Percentiles rank a stretch among this genome's conserved stretches.
phyloP scores from a whole-genome alignment of 495 filamentous ascomycete genomes.

The Trichoderma erinaceum region DNA sequence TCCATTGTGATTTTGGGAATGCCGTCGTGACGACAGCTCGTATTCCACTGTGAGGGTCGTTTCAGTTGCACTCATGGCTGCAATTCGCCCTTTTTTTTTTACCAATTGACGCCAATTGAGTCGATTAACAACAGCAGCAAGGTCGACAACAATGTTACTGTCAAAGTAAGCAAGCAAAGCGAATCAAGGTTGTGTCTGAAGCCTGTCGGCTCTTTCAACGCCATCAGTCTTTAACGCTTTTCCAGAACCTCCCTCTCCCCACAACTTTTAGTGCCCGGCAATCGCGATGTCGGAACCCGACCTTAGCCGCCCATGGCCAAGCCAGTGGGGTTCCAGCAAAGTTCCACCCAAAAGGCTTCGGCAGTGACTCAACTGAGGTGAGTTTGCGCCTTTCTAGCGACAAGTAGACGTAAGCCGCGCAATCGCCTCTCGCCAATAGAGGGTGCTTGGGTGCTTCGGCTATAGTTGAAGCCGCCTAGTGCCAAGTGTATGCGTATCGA shows the following conservation, averaged over 20 bases:
- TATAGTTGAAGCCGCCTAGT: neutral
- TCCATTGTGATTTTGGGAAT: neutral
- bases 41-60: neutral
- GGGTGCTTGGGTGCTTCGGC: neutral
- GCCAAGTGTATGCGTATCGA: neutral
- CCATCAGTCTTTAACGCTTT: neutral
- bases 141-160: neutral
- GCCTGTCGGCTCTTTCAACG: neutral
- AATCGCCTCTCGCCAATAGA: neutral
- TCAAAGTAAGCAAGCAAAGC: neutral
- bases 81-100: neutral
- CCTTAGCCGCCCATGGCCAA: neutral
- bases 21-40: neutral
- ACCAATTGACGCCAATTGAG: neutral
- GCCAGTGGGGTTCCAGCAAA: neutral
- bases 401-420: neutral
- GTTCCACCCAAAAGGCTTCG: neutral
- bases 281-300: neutral
- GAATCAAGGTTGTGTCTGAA: neutral
- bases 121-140: neutral
- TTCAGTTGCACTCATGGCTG: neutral
- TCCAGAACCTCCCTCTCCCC: neutral
- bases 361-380: neutral
- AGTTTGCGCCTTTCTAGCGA: constrained; percentile 1
- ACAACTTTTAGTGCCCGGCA: neutral